Evolutionary conservation across 305 asterid genomes (phyloP), one percentile per base, ranked within the genome.

Genomic region (Fraxinus latifolia): DNA sequence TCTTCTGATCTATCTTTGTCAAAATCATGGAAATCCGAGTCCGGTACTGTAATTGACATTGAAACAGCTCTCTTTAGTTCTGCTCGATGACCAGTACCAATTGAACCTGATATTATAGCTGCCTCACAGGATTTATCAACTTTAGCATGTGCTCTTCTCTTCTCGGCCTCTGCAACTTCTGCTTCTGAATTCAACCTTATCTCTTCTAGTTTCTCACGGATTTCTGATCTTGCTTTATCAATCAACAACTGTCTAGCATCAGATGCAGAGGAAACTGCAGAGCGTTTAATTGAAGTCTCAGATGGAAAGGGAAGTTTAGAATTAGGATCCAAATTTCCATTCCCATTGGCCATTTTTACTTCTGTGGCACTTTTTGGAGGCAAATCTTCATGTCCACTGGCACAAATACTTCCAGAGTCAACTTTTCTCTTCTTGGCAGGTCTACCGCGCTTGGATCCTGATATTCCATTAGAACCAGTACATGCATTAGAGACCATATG

Each of bases 11-110:
- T 88, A 82, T 92, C 97, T 85, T 88, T 86, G 87, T 95, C 98
- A 73, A 95, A 95, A 90, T 95, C 95, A 83, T 93, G 97, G 83
- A 95, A 93, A 76, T 95, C 98, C 0, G 98, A 88, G 83, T 93
- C 98, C 14, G 97, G 98, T 76, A 95, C 98, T 34, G 91, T 90
- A 84, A 94, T 94, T 44, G 97, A 81, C 95, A 87, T 85, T 14
- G 98, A 88, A 62, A 76, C 90, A 53, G 77, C 80, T 87, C 89
- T 92, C 88, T 88, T 91, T 79, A 85, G 89, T 68, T 90, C 96
- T 25, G 90, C 81, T 74, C 82, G 89, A 82, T 36, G 82, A 50
- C 77, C 79, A 34, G 81, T 65, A 85, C 76, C 85, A 55, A 77
- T 80, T 27, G 84, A 81, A 68, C 82, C 82, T 8, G 79, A 72